Evolutionary conservation across 352 stramenopile species (phyloP), one percentile per base, ranked within the genome.

Genomic region (Nothophytophthora sp.): DNA sequence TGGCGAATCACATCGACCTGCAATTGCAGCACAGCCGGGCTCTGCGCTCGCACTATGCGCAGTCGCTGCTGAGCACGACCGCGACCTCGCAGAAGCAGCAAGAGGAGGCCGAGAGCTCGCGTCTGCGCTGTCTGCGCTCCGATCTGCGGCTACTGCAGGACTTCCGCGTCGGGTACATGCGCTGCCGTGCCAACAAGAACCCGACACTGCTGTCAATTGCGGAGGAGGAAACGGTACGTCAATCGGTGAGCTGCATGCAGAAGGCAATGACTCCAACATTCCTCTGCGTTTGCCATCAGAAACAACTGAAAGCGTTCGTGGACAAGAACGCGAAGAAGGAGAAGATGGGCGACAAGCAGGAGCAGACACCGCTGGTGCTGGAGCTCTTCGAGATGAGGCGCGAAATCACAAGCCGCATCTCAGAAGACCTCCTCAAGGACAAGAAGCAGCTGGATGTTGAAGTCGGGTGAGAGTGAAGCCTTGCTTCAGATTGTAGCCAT

Each of bases 1-100:
- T 94, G 20, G 67, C 79, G 10, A 90, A 86, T 48, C 74, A 90
- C 44, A 92, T 92, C 27, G 77, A 88, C 7, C 24, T 81, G 4
- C 83, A 94, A 50, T 44, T 94, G 15, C 69, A 92, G 36, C 61
- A 85, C 41, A 90, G 81, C 52, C 79, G 82, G 5, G 65, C 73
- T 0, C 52, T 93, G 41, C 76, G 81, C 2, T 64, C 61, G 1
- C 72, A 81, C 18, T 77, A 90, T 34, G 70, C 78, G 9, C 61
- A 86, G 23, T 70, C 73, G 7, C 48, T 91, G 12, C 44, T 80
- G 32, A 78, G 62, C 41, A 72, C 59, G 19, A 67, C 66, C 3
- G 61, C 46, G 0, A 50, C 60, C 24, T 50, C 38, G 19, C 66
- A 86, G 55, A 71, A 67, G 10, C 49, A 69, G 16, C 63, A 81